A percentile compares a stretch with the other conserved stretches of the same genome.
phyloP scores from a whole-genome alignment of 2,329 filamentous ascomycete genomes.

The Fusarium sp. region DNA sequence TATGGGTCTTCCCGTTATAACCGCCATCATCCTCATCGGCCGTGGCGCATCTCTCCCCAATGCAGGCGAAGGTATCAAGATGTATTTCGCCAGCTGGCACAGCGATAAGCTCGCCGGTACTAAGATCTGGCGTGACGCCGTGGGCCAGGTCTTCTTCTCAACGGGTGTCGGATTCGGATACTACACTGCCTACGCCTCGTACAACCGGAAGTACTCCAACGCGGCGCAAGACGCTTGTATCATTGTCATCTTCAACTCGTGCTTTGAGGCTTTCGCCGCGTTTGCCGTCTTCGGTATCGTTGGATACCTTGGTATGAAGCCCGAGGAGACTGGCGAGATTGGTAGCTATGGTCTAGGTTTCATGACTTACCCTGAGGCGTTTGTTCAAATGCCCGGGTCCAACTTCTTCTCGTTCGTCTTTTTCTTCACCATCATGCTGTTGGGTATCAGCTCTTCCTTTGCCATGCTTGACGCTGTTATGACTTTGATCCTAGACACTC shows the following conservation, averaged over 20 bases:
- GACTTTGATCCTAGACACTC: background rate
- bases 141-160: conserved; percentile 56
- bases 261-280: background rate
- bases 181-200: conserved; percentile 65
- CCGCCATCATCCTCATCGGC: background rate
- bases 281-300: conserved; percentile 1
- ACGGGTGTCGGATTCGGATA: conserved; percentile 64
- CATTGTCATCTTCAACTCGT: background rate
- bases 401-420: background rate
- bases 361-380: background rate
- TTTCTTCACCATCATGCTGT: background rate
- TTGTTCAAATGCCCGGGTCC: background rate
- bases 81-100: background rate
- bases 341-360: background rate
- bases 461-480: background rate
- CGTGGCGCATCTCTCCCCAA: background rate
- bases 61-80: background rate
- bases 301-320: background rate
- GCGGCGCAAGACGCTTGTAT: background rate
- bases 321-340: background rate
- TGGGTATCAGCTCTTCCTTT: background rate
- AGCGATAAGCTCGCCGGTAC: background rate
- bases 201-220: conserved; percentile 63
- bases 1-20: background rate
- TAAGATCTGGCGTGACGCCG: conserved; percentile 60